These are phyloP conservation scores for Microcyclosporella mali DNA, from an alignment of 2,329 filamentous ascomycete species.

Conservation along the genomic window DNA sequence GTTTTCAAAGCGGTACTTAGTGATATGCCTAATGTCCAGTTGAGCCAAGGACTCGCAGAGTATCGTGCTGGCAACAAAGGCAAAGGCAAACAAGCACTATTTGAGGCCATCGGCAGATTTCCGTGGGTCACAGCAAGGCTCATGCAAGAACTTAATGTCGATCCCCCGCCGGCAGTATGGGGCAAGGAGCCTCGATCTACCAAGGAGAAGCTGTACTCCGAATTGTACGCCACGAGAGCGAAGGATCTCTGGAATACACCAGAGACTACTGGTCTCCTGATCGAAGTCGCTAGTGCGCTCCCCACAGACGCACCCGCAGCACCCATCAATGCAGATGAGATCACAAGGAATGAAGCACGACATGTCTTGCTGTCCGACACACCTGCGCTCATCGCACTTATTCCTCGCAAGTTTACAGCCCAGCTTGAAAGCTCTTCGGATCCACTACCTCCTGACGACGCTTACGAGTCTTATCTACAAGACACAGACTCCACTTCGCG, in stretches of 20 bases:
- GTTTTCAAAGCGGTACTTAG: constrained; percentile 45
- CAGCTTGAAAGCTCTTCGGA: constrained; percentile 69
- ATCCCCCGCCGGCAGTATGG: constrained; percentile 75
- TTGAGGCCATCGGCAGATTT: constrained; percentile 61
- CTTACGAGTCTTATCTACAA: constrained; percentile 11
- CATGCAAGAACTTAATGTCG: constrained; percentile 72
- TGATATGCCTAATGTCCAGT: constrained; percentile 63
- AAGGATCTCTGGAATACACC: constrained; percentile 84
- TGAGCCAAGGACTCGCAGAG: constrained; percentile 70
- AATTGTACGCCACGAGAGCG: constrained; percentile 67
- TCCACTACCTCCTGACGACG: constrained; percentile 64
- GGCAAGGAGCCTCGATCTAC: constrained; percentile 62
- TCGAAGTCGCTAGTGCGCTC: constrained; percentile 58
- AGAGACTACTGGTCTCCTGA: constrained; percentile 61
- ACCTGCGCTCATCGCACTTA: constrained; percentile 60
- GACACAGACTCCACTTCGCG: constrained; percentile 1
- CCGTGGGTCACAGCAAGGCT: constrained; percentile 82
- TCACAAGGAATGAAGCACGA: constrained; percentile 57
- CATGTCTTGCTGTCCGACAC: constrained; percentile 75
- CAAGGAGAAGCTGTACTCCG: constrained; percentile 62
- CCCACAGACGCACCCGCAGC: constrained; percentile 36
- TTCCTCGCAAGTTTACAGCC: constrained; percentile 61
- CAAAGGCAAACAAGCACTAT: constrained; percentile 60
- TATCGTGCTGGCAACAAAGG: constrained; percentile 62
- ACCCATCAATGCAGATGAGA: constrained; percentile 34